phyloP scores from a whole-genome alignment of 495 filamentous ascomycete genomes.

The Penicilliopsis zonata region DNA sequence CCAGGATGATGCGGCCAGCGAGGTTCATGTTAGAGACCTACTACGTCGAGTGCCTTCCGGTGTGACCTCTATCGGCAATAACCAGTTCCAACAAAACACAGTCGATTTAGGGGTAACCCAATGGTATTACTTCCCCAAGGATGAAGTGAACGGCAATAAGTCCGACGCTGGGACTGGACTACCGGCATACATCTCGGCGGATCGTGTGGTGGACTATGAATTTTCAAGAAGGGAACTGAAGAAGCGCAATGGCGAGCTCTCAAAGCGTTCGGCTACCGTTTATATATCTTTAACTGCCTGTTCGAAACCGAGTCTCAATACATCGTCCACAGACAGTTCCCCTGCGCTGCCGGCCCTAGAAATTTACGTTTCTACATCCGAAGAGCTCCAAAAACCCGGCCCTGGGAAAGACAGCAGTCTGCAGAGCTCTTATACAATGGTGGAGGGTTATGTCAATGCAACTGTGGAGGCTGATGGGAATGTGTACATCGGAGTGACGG shows the following conservation, averaged over 20 bases:
- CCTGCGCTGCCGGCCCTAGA: constrained; percentile 53
- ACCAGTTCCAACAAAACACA: constrained; percentile 41
- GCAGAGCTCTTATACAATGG: constrained; percentile 31
- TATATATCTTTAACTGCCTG: constrained; percentile 79
- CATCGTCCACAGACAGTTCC: constrained; percentile 10
- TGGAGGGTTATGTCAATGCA: constrained; percentile 44
- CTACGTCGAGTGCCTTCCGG: constrained; percentile 44
- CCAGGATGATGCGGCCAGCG: constrained; percentile 15
- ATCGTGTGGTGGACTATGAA: background rate
- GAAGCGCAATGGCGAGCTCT: constrained; percentile 7
- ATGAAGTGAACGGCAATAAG: constrained; percentile 23
- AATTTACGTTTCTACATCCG: constrained; percentile 61
- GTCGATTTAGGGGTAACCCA: constrained; percentile 45
- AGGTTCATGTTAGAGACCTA: constrained; percentile 43
- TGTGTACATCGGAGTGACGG: constrained; percentile 64
- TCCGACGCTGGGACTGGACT: constrained; percentile 19
- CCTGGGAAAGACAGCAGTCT: constrained; percentile 32
- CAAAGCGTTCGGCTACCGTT: constrained; percentile 36
- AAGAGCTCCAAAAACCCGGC: constrained; percentile 55
- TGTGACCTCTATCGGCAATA: constrained; percentile 45
- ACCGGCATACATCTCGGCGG: constrained; percentile 20
- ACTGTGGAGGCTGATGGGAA: constrained; percentile 34
- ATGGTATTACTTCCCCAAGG: constrained; percentile 41
- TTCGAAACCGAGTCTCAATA: constrained; percentile 47
- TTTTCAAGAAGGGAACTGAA: constrained; percentile 12